Evolutionary conservation across 805 yeast species (phyloP).

Genomic region (Saccharomycopsis sp.): DNA sequence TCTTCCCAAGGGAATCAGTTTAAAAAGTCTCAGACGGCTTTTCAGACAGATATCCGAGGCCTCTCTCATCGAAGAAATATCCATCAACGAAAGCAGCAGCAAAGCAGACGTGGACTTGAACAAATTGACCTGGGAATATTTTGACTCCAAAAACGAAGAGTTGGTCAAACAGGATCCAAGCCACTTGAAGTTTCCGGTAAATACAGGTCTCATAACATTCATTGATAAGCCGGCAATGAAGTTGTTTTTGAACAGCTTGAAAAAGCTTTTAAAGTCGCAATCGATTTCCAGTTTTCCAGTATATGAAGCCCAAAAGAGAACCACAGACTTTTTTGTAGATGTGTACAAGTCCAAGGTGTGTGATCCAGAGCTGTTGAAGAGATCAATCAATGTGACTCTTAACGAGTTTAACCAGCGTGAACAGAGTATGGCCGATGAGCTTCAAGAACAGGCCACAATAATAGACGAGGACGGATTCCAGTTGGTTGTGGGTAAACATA

Average conservation of each 20-base stretch:
- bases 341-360: conserved; percentile 34
- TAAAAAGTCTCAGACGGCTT: conserved; percentile 46
- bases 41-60: conserved; percentile 57
- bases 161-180: conserved; percentile 27
- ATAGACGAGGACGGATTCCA: conserved; percentile 96
- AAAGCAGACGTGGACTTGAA: conserved; percentile 11
- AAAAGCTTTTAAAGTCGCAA: conserved; percentile 35
- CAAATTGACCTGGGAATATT: conserved; percentile 27
- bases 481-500: conserved; percentile 77
- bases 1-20: conserved; percentile 54
- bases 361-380: conserved; percentile 46
- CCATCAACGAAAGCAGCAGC: conserved; percentile 6
- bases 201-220: conserved; percentile 67
- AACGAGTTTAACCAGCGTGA: conserved; percentile 66
- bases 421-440: conserved; percentile 47
- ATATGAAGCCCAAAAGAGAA: conserved; percentile 33
- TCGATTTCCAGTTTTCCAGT: conserved; percentile 25
- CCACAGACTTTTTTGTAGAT: conserved; percentile 37
- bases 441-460: conserved; percentile 47
- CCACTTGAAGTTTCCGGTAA: conserved; percentile 53
- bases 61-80: conserved; percentile 51
- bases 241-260: conserved; percentile 58
- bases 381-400: conserved; percentile 55
- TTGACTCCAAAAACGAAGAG: conserved; percentile 39
- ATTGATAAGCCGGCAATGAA: conserved; percentile 64